These are phyloP conservation scores for Ustilago xerochloae DNA, from an alignment of 1,284 basidiomycete genomes.

Conservation along the genomic window DNA sequence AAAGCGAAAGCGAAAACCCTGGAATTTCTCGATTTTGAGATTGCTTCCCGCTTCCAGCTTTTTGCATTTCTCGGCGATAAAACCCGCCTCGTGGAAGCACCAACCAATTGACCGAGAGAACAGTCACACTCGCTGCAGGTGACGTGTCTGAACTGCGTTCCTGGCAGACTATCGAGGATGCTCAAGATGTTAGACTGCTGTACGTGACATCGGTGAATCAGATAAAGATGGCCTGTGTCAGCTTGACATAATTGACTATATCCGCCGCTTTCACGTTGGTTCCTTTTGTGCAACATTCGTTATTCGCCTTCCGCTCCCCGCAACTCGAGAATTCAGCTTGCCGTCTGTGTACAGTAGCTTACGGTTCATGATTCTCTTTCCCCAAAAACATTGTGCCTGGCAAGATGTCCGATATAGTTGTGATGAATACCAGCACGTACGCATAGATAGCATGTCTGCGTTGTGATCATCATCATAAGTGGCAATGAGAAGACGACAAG, in stretches of 20 bases:
- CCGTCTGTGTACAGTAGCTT: background rate
- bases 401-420: too few species aligned
- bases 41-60: background rate
- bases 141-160: conserved; percentile 11
- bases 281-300: background rate
- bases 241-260: conserved; percentile 14
- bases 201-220: background rate
- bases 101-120: conserved; percentile 3
- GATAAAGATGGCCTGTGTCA: background rate
- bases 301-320: background rate
- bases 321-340: background rate
- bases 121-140: conserved; percentile 8
- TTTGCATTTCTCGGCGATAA: too few species aligned
- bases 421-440: too few species aligned
- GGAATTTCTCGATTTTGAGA: background rate
- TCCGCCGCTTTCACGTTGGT: conserved; percentile 14
- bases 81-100: too few species aligned
- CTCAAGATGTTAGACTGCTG: background rate
- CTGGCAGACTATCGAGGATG: too few species aligned
- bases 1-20: conserved; percentile 1
- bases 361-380: too few species aligned
- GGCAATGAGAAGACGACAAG: too few species aligned
- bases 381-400: too few species aligned
- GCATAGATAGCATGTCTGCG: too few species aligned
- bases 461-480: too few species aligned